These are phyloP conservation scores for Termitomyces sp. DNA, from an alignment of 768 basidiomycete genomes.

Conservation along the genomic window DNA sequence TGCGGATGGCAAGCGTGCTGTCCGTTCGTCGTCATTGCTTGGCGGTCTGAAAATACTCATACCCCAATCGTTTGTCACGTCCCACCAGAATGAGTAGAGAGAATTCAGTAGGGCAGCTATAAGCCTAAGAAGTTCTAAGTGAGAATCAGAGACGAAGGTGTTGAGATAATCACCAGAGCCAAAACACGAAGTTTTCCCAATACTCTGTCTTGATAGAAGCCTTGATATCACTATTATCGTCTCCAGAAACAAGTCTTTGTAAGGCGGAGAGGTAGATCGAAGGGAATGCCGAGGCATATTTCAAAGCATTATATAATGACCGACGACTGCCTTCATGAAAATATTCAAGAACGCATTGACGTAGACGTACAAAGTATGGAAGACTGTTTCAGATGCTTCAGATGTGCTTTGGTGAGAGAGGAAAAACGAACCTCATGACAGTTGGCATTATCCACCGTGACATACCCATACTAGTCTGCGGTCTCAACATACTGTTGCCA, in stretches of 20 bases:
- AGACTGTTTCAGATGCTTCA: constrained; percentile 36
- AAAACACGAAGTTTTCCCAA: constrained; percentile 73
- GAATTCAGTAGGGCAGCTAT: constrained; percentile 84
- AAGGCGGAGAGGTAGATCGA: constrained; percentile 93
- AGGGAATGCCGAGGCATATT: constrained; percentile 96
- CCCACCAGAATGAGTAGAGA: constrained; percentile 98
- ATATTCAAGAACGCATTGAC: constrained; percentile 92
- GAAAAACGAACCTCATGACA: constrained; percentile 71
- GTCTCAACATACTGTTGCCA: constrained; percentile 65
- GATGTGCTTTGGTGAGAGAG: not conserved
- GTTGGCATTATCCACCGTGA: constrained; percentile 73
- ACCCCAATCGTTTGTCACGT: constrained; percentile 97
- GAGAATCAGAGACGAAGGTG: not conserved
- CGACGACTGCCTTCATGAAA: constrained; percentile 55
- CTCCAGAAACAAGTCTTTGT: constrained; percentile 67
- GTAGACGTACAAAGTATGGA: constrained; percentile 86
- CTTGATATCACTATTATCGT: constrained; percentile 43
- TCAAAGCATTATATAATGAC: constrained; percentile 85
- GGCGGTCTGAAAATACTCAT: constrained; percentile 59
- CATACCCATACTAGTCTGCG: constrained; percentile 58
- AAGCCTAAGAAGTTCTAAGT: constrained; percentile 48
- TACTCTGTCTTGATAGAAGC: constrained; percentile 51
- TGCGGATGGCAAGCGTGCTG: constrained; percentile 28
- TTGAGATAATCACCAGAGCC: constrained; percentile 61
- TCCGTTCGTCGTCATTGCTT: constrained; percentile 22